Evolutionary conservation across 2,329 filamentous ascomycete species (phyloP), one percentile per base, ranked within the genome.

Genomic region (Alternaria alternata): DNA sequence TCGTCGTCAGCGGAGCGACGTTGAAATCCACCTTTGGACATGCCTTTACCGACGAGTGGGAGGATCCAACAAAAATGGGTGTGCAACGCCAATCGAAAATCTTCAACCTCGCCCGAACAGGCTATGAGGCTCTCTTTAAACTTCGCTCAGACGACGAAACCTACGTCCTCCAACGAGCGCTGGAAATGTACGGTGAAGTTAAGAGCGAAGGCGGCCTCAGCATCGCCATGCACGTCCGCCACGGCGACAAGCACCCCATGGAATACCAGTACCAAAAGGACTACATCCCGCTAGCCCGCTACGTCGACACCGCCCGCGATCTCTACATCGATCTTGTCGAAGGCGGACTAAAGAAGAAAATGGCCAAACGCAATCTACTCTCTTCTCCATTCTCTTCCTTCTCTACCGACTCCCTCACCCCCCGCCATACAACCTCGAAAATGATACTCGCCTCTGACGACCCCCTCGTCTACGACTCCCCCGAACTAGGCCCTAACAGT

Each of bases 381-480:
- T 59, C 46, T 4, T 68, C 68, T 39, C 59, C 58, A 38, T 61
- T 67, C 51, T 59, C 60, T 22, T 63, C 38, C 6, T 39, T 9
- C n/a, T 20, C 39, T 14, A 61, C 54, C 28, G 53, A 57, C 30
- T 22, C 63, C 7, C 64, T 74, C 34, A 54, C 63, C 39, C 52
- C 69, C 1, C 69, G 73, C 39, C 73, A 77, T 61, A 74, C 67
- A 6, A 56, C 75, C 38, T 69, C 81, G 57, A 78, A 75, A 24
- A 77, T 92, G 39, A 76, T 96, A 1, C 75, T 96, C 26, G 91
- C 92, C 5, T 94, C 91, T 0, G 93, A 96, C 74, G 92, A 96
- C 72, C 91, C 92, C 0, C 87, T 88, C 55, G 88, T 95, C 24
- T 90, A 92, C 71, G 83, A 86, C 22, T 82, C 87, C 11, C 81